Percentiles rank a stretch among this genome's conserved stretches.
phyloP scores from a whole-genome alignment of 1,284 basidiomycete genomes.

The Fistulinella staudtii region DNA sequence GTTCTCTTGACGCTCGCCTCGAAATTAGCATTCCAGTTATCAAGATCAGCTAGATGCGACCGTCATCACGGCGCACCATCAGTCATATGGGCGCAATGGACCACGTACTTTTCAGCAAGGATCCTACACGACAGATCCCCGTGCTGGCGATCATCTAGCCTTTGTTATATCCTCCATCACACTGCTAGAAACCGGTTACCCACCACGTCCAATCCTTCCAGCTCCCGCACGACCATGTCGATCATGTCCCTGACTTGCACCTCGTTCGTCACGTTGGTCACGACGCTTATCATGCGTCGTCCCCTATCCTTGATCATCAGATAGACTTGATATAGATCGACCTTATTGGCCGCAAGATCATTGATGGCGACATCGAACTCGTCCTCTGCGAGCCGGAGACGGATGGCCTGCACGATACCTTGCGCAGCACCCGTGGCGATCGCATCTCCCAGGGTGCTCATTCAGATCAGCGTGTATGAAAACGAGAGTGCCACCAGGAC shows the following conservation, averaged over 20 bases:
- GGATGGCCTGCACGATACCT: constrained; percentile 43
- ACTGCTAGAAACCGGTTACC: too few species aligned
- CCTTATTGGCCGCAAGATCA: constrained; percentile 32
- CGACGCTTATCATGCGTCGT: constrained; percentile 26
- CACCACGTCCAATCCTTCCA: constrained; percentile 16
- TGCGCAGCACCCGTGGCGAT: constrained; percentile 39
- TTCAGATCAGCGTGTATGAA: too few species aligned
- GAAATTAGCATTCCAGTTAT: constrained; percentile 15
- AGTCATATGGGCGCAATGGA: too few species aligned
- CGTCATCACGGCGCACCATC: too few species aligned
- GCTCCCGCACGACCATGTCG: constrained; percentile 8
- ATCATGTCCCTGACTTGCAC: constrained; percentile 37
- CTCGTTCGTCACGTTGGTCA: constrained; percentile 37
- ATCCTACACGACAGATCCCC: constrained; percentile 8
- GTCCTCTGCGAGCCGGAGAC: constrained; percentile 39
- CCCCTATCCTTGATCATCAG: constrained; percentile 32
- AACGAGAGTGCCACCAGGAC: too few species aligned
- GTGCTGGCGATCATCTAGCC: constrained; percentile 29
- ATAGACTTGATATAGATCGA: constrained; percentile 28
- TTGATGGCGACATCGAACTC: constrained; percentile 40
- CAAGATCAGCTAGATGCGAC: background rate
- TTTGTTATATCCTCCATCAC: background rate
- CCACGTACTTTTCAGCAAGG: constrained; percentile 14
- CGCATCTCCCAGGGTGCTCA: constrained; percentile 16
- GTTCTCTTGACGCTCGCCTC: constrained; percentile 23